Conservation (phyloP, 768 basidiomycete genomes). For the Mycena sanguinolenta region DNA sequence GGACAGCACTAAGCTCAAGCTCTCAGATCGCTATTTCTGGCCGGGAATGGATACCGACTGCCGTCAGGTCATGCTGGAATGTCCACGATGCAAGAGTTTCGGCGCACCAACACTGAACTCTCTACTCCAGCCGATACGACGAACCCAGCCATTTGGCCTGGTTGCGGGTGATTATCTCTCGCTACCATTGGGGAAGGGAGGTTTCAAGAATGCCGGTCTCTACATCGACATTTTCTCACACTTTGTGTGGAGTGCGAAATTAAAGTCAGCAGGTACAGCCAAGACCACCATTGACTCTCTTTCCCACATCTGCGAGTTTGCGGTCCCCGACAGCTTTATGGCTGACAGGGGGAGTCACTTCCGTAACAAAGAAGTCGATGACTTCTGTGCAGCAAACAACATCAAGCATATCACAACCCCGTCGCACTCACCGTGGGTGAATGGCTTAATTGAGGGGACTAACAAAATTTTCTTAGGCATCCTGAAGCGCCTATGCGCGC, state of each 20-base stretch:
- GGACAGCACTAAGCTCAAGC: constrained; percentile 39
- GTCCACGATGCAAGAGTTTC: constrained; percentile 44
- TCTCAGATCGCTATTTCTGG: constrained; percentile 36
- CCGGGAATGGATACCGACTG: constrained; percentile 40
- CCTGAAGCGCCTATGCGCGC: constrained; percentile 42
- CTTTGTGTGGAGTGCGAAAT: constrained; percentile 42
- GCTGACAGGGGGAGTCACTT: constrained; percentile 46
- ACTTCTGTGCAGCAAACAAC: constrained; percentile 30
- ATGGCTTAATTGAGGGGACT: constrained; percentile 41
- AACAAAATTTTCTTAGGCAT: constrained; percentile 34
- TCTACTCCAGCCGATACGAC: constrained; percentile 46
- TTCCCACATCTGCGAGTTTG: constrained; percentile 36
- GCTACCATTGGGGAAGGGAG: constrained; percentile 42
- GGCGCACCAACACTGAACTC: constrained; percentile 39
- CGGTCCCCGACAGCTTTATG: constrained; percentile 20
- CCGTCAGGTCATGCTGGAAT: constrained; percentile 38
- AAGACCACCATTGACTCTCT: constrained; percentile 16
- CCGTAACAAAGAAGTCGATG: constrained; percentile 32
- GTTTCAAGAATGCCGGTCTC: constrained; percentile 37
- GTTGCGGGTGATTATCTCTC: constrained; percentile 46
- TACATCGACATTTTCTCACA: constrained; percentile 39
- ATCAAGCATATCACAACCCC: constrained; percentile 36
- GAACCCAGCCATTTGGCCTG: constrained; percentile 44
- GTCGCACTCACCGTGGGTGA: constrained; percentile 35
- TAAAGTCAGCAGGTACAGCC: constrained; percentile 14